Evolutionary conservation across 768 basidiomycete genomes (phyloP).

Genomic region (Suillus subluteus): DNA sequence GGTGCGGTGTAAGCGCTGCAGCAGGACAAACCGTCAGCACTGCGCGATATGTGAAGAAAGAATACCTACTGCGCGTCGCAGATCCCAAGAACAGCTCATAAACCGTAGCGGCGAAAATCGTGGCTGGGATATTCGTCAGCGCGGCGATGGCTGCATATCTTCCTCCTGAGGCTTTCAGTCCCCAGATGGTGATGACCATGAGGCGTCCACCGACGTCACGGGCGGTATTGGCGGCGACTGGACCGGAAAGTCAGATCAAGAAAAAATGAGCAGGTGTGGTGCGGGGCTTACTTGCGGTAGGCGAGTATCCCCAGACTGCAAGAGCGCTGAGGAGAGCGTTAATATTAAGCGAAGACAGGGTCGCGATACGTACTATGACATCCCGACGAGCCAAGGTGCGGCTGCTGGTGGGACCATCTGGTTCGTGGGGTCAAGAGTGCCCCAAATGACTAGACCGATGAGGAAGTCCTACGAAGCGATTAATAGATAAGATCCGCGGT

Average conservation of each 20-base stretch:
- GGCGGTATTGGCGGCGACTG: slow-evolving; percentile 67
- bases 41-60: not conserved
- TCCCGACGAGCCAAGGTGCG: slow-evolving; percentile 55
- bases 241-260: not conserved
- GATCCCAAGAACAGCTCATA: slow-evolving; percentile 64
- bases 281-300: slow-evolving; percentile 43
- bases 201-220: slow-evolving; percentile 70
- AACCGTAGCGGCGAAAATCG: slow-evolving; percentile 51
- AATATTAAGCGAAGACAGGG: not conserved
- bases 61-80: slow-evolving; percentile 55
- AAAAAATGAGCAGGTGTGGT: slow-evolving; percentile 15
- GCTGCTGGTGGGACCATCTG: slow-evolving; percentile 54
- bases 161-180: slow-evolving; percentile 52
- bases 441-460: slow-evolving; percentile 56
- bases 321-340: slow-evolving; percentile 42
- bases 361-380: slow-evolving; percentile 55
- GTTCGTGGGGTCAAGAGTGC: slow-evolving; percentile 60
- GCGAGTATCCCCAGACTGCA: slow-evolving; percentile 63
- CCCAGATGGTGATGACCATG: slow-evolving; percentile 66
- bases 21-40: slow-evolving; percentile 15
- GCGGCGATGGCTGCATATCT: slow-evolving; percentile 65
- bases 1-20: slow-evolving; percentile 29
- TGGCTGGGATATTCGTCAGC: slow-evolving; percentile 69
- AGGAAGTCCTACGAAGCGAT: slow-evolving; percentile 42
- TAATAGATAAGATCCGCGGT: not conserved